Evolutionary conservation across 768 basidiomycete species (phyloP), one percentile per base, ranked within the genome.

Genomic region (Austroboletus festivus): DNA sequence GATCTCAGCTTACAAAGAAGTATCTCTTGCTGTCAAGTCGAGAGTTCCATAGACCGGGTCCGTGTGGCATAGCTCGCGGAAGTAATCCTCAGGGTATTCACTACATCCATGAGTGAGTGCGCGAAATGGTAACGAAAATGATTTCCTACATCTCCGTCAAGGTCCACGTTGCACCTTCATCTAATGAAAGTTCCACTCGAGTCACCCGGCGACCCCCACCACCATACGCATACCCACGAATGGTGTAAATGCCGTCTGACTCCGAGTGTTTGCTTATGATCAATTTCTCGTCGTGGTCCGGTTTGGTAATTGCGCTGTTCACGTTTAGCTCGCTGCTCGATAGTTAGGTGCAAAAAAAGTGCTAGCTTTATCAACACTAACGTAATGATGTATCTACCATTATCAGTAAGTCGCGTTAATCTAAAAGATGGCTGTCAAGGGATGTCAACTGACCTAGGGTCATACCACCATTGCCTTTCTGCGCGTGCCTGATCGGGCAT

Each of bases 141-240:
- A 19, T n/a, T 5, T 1, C 60, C 15, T 45, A 70, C 70, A 77
- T 62, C n/a, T 57, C 55, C 6, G 74, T 72, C 15, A 81, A 63
- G 8, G 40, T 50, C 82, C 82, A 84, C 1, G 69, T 69, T 16
- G 48, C 47, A 2, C 81, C 82, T 20, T 78, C 73, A 51, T 84
- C 79, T 8, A 79, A 54, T 7, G 80, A 78, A 34, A 83, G 45
- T 51, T 85, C 82, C 22, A 83, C 77, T 15, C 82, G 72, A 4
- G 74, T 76, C 18, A 85, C 68, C 16, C 81, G 70, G 8, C 78
- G 70, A 4, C 82, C 82, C 6, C 82, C 81, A 11, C 83, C 83
- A 21, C 73, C 69, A 58, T 85, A 85, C 3, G 82, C 82, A 46
- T 83, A 85, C 5, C 83, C 83, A 44, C 70, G 65, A 33, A 80